Evolutionary conservation across 352 stramenopile species (phyloP), one percentile per base, ranked within the genome.

Genomic region (Plasmopara muralis): DNA sequence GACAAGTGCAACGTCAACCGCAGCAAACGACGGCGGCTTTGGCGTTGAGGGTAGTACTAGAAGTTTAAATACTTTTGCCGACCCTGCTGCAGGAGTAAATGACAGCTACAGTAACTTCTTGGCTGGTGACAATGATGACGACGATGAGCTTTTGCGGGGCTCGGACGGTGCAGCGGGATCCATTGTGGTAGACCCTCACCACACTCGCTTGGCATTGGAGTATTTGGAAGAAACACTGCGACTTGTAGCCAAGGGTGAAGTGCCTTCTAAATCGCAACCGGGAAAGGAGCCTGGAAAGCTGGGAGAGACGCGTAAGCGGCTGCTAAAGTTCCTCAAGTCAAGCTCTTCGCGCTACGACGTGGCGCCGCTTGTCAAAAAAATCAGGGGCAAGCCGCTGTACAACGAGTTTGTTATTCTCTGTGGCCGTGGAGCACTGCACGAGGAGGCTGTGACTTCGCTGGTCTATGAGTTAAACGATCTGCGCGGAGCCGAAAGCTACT

Each of bases 341-440:
- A 64, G 72, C 20, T 78, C 77, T 7, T 94, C 83, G 28, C 74
- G 77, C 10, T 94, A 90, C 50, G 83, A 94, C 33, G 83, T 85
- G 12, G 57, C 50, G 28, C 67, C 82, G 29, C 62, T 94, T 4
- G 66, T 91, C 18, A 65, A 77, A n/a, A 91, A 94, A 54, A 72
- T 91, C 39, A 87, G 83, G 35, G 67, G 70, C 28, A 83, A 79
- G 34, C 64, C 72, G 16, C 60, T 94, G 13, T 89, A 88, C 61
- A 87, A 89, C 44, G 83, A 94, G 50, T 85, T 94, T 38, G 72
- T 94, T 13, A 89, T 94, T 56, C 62, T 94, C 1, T 92, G 83
- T 41, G 83, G 83, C 1, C 83, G 83, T 51, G 83, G 83, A 18
- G 72, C 76, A 5, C 64, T 92, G 20, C 83, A 94, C 50, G 77